These are phyloP conservation scores for Wickerhamiella occidentalis DNA, from an alignment of 805 yeast species.

Conservation along the genomic window DNA sequence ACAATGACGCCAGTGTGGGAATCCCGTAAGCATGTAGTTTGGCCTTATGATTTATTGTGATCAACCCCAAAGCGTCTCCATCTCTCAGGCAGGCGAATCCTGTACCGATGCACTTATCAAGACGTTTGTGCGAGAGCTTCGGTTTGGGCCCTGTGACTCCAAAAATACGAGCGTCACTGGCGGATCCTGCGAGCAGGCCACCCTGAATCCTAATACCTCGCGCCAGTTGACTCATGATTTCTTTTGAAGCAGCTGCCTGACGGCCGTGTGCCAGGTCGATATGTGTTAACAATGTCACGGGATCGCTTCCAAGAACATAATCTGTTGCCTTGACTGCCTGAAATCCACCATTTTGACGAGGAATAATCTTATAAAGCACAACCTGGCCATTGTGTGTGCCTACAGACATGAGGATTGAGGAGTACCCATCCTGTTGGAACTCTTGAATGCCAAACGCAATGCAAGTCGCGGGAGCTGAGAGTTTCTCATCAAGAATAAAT, in stretches of 20 bases:
- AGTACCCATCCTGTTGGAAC: slow-evolving; percentile 51
- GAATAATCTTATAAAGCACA: slow-evolving; percentile 50
- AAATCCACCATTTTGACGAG: slow-evolving; percentile 51
- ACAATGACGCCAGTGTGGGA: slow-evolving; percentile 19
- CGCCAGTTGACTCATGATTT: slow-evolving; percentile 44
- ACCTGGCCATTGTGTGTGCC: slow-evolving; percentile 74
- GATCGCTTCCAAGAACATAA: slow-evolving; percentile 39
- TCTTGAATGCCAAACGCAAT: slow-evolving; percentile 66
- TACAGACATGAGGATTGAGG: slow-evolving; percentile 58
- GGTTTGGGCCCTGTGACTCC: slow-evolving; percentile 47
- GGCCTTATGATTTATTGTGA: slow-evolving; percentile 23
- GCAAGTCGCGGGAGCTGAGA: slow-evolving; percentile 29
- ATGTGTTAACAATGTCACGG: slow-evolving; percentile 46
- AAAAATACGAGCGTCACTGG: slow-evolving; percentile 43
- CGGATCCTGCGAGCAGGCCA: slow-evolving; percentile 42
- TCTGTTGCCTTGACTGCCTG: slow-evolving; percentile 40
- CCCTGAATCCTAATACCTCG: slow-evolving; percentile 55
- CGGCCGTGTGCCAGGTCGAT: slow-evolving; percentile 47
- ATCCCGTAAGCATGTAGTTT: slow-evolving; percentile 19
- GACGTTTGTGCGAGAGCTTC: slow-evolving; percentile 51
- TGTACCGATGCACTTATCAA: slow-evolving; percentile 39
- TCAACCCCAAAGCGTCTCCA: slow-evolving; percentile 33
- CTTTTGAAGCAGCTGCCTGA: slow-evolving; percentile 52
- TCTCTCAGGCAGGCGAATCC: slow-evolving; percentile 41
- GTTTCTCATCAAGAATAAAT: slow-evolving; percentile 35